phyloP scores from a whole-genome alignment of 1,284 basidiomycete genomes.

The Bondarzewia mesenterica region DNA sequence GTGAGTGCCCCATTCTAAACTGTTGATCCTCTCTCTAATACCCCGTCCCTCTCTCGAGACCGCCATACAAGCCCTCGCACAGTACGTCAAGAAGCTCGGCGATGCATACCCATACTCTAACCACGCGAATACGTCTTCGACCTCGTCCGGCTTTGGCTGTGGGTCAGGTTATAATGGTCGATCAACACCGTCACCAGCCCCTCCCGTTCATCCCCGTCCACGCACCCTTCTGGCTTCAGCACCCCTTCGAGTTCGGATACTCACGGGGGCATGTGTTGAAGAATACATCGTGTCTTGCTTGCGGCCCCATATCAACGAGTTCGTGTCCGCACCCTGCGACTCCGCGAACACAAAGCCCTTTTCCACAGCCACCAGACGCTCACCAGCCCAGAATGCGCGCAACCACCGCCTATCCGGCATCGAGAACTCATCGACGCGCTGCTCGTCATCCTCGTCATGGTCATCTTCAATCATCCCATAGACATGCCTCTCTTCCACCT shows the following conservation, averaged over 20 bases:
- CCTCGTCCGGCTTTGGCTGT: conserved; percentile 19
- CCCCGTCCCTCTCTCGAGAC: conserved; percentile 71
- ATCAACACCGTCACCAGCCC: conserved; percentile 11
- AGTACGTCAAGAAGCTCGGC: conserved; percentile 60
- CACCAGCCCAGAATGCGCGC: too few relatives aligned
- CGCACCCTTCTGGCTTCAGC: conserved; percentile 19
- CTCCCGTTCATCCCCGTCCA: conserved; percentile 26
- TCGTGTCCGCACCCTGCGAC: conserved; percentile 66
- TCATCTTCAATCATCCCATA: too few relatives aligned
- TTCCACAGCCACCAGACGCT: too few relatives aligned
- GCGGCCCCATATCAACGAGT: conserved; percentile 66
- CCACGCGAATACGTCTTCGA: conserved; percentile 18
- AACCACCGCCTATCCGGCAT: too few relatives aligned
- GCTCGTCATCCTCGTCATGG: too few relatives aligned
- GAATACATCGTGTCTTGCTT: conserved; percentile 68
- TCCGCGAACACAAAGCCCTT: too few relatives aligned
- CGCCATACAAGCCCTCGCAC: conserved; percentile 58
- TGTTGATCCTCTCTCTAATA: conserved; percentile 61
- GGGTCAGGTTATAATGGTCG: conserved; percentile 13
- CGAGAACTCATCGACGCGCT: too few relatives aligned
- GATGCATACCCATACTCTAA: conserved; percentile 78
- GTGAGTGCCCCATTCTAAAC: conserved; percentile 48
- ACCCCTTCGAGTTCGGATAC: conserved; percentile 13
- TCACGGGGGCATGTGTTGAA: conserved; percentile 57
- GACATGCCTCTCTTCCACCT: too few relatives aligned